Evolutionary conservation across 2,329 filamentous ascomycete genomes (phyloP), one percentile per base, ranked within the genome.

Genomic region (Cercospora berteroae): DNA sequence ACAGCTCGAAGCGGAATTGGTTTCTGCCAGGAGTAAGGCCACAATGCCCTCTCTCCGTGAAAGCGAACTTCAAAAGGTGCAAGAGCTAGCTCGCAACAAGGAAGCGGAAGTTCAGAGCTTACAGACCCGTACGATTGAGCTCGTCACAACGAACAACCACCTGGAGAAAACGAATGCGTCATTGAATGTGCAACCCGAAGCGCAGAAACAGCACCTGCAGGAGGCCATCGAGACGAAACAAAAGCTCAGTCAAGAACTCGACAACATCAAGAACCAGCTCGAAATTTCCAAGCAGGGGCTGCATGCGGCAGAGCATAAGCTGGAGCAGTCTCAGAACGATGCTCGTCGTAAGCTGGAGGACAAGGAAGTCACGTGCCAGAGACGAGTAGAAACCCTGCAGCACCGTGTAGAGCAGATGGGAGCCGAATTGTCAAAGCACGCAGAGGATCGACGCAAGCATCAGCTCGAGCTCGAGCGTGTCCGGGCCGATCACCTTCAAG

Each of bases 121-220:
- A 16, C 42, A 62, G 31, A 42, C 18, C 33, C 56, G 57, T 16
- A 27, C 50, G 8, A 27, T 52, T 8, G 56, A 60, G 12, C 63
- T 65, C n/a, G 39, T 39, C n/a, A 44, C 44, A 16, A 5, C 16
- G 25, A 36, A 33, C 8, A 13, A 36, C 27, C 56, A 42, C 16
- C 23, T 36, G n/a, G 33, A 60, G 39, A 42, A 55, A 29, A 65
- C 48, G 23, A 55, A 60, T 31, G 18, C 36, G 20, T 25, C 56
- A 29, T 27, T 65, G 5, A 60, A 65, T 31, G 63, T 31, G 20
- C 56, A 55, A 27, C 36, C 27, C 27, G 48, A 57, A 13, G 42
- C 63, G 36, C 56, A 60, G 42, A 50, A 55, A 50, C 56, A 55
- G 44, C 56, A 65, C n/a, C 20, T 65, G 63, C 39, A 60, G 10